Base-by-base conservation (phyloP, 768 basidiomycete species). In the Lentinula boryana region DNA sequence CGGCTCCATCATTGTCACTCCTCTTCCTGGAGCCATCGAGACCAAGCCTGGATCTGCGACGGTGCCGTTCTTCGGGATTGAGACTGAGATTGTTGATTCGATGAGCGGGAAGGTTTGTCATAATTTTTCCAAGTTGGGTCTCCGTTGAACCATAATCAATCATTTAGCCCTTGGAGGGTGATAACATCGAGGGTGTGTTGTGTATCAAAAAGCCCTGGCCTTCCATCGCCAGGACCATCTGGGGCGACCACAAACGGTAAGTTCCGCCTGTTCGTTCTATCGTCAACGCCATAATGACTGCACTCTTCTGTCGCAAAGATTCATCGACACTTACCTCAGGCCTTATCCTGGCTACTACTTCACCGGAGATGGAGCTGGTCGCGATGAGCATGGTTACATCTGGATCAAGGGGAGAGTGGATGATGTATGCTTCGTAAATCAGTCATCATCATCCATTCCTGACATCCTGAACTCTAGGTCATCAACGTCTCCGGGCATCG, bases 341-440 rank as follows among this genome's bases (percentile, higher is more conserved):
- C 90, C 91, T 27, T 95, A 95, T 76, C 91, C 92, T 5, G 95
- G 95, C 6, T 77, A 81, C 71, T 98, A 93, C 82, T 97, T 90
- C 75, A 98, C 96, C n/a, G 97, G 97, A 23, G 96, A 99, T 68
- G 97, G 96, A 48, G 96, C 95, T 32, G 89, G 89, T 13, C 84
- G 96, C 21, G 97, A 98, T 69, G 86, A 89, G 65, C 87, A 98
- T 66, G 97, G 96, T 1, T 98, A 99, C 76, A 91, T 96, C 71
- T 98, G 97, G 96, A 98, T 99, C 75, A 94, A 94, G 74, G 97
- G 96, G 56, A 86, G 97, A 65, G 85, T 98, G 54, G 97, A 99
- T 73, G 95, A 90, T 84, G 58, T 80, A 65, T 75, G 81, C 65
- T 4, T 32, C 62, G 18, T 60, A 23, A 56, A 61, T 33, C 62